phyloP scores from a whole-genome alignment of 73 alveolate species.

The Tetrahymena thermophila region DNA sequence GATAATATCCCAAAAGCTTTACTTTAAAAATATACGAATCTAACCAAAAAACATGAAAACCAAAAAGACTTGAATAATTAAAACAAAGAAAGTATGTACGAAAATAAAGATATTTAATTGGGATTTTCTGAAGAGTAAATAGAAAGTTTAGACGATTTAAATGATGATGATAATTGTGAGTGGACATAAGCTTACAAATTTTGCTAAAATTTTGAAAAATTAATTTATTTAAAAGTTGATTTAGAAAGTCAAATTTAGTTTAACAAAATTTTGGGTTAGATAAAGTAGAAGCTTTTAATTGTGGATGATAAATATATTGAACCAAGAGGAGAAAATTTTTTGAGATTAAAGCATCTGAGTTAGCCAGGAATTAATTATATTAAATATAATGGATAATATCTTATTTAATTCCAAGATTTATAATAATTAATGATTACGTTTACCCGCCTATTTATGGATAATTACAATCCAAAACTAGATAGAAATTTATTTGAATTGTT shows the following conservation, averaged over 20 bases:
- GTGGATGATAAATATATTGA: neutral
- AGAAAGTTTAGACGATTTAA: neutral
- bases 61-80: neutral
- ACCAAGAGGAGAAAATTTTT: neutral
- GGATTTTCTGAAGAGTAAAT: neutral
- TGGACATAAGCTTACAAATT: neutral
- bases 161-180: neutral
- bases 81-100: neutral
- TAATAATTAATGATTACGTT: neutral
- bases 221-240: neutral
- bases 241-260: neutral
- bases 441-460: neutral
- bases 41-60: neutral
- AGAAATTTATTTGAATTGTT: neutral
- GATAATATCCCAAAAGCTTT: neutral
- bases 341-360: neutral
- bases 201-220: neutral
- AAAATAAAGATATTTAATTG: neutral
- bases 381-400: neutral
- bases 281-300: neutral
- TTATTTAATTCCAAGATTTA: neutral
- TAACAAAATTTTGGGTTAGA: neutral
- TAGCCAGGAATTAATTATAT: neutral
- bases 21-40: neutral
- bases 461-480: neutral